Conservation (phyloP, 2,329 filamentous ascomycete genomes). For the Aspergillus hiratsukae region DNA sequence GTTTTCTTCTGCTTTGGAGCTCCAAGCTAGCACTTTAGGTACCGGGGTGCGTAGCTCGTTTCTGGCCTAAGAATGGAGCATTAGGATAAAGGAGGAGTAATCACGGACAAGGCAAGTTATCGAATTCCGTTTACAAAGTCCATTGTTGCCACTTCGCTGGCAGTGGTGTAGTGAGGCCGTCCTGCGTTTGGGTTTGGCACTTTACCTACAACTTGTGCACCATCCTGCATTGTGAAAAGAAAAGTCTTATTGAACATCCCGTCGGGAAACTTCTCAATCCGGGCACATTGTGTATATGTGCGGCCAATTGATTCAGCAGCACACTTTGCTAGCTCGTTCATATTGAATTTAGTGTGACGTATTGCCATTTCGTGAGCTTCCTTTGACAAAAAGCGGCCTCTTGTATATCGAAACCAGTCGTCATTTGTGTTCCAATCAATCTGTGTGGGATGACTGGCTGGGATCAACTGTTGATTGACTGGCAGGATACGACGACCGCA, state of each 20-base stretch:
- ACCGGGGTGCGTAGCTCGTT: constrained; percentile 11
- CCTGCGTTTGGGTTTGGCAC: constrained; percentile 20
- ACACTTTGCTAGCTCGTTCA: constrained; percentile 9
- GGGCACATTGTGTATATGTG: constrained; percentile 2
- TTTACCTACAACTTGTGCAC: constrained; percentile 15
- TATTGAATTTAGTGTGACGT: constrained; percentile 15
- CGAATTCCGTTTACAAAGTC: constrained; percentile 13
- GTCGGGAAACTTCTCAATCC: constrained; percentile 14
- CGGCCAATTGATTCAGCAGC: constrained; percentile 9
- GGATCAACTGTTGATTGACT: too few relatives aligned
- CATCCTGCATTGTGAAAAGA: constrained; percentile 17
- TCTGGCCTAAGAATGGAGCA: constrained; percentile 13
- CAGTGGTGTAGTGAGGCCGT: constrained; percentile 11
- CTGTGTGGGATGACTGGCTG: too few relatives aligned
- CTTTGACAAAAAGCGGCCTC: constrained; percentile 16
- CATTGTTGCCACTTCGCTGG: constrained; percentile 18
- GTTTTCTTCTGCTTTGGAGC: constrained; percentile 3
- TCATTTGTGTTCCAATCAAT: too few relatives aligned
- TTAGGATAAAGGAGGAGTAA: constrained; percentile 3
- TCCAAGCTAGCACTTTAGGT: constrained; percentile 11
- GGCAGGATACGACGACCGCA: too few relatives aligned
- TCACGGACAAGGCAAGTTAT: background rate
- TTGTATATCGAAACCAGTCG: constrained; percentile 11
- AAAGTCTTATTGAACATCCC: constrained; percentile 18
- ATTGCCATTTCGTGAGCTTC: constrained; percentile 15